These are phyloP conservation scores for Hymenotorrendiella dingleyae DNA, from an alignment of 2,329 filamentous ascomycete genomes.

Conservation along the genomic window DNA sequence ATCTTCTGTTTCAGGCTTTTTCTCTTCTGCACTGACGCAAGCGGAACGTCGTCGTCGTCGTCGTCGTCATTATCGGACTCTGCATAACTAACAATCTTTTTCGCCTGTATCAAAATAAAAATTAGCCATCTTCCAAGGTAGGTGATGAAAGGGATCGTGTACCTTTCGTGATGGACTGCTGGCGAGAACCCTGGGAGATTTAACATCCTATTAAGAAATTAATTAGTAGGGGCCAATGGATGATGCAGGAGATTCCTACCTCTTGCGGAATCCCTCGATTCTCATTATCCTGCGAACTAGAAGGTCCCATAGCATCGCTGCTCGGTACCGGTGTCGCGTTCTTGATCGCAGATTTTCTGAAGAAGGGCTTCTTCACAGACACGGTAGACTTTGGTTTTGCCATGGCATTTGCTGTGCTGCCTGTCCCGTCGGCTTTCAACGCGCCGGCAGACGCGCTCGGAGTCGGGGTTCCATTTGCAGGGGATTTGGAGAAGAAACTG, in stretches of 20 bases:
- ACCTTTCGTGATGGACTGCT: constrained; percentile 82
- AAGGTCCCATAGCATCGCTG: constrained; percentile 65
- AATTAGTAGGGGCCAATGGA: too few relatives aligned
- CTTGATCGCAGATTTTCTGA: constrained; percentile 24
- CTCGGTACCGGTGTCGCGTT: constrained; percentile 71
- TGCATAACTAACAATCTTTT: constrained; percentile 70
- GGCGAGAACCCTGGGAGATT: too few relatives aligned
- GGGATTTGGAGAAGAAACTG: constrained; percentile 68
- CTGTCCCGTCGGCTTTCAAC: constrained; percentile 29
- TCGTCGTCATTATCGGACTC: constrained; percentile 74
- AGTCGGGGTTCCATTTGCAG: constrained; percentile 40
- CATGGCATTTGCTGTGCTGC: constrained; percentile 31
- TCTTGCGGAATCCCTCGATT: constrained; percentile 37
- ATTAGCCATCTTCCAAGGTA: not conserved
- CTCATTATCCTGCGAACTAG: constrained; percentile 63
- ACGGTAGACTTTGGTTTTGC: constrained; percentile 20
- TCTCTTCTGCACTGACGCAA: constrained; percentile 34
- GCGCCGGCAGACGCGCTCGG: constrained; percentile 25
- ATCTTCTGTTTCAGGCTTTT: constrained; percentile 50
- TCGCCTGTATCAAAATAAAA: constrained; percentile 37
- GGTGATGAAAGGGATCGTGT: constrained; percentile 20
- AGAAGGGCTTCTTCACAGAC: constrained; percentile 39
- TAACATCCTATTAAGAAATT: too few relatives aligned
- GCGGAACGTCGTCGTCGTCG: constrained; percentile 41
- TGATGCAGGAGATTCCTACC: constrained; percentile 48